A percentile compares a stretch with the other conserved stretches of the same genome.
phyloP scores from a whole-genome alignment of 345 rosid genomes.

The Euphorbia tirucalli region DNA sequence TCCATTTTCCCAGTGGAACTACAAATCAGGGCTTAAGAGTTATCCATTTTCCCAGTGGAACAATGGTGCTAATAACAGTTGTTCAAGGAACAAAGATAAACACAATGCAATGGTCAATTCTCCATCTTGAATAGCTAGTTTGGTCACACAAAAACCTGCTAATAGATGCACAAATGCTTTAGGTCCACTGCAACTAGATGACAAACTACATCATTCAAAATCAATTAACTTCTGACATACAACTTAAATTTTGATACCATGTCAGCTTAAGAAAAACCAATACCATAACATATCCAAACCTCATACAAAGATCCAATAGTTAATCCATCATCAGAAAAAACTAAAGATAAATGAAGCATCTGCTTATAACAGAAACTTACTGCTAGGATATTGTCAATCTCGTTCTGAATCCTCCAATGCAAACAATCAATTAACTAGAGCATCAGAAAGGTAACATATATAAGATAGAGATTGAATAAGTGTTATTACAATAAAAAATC shows the following conservation, averaged over 20 bases:
- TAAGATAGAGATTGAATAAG: constrained; percentile 16
- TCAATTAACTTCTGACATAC: background rate
- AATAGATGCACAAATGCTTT: background rate
- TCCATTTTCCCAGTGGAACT: too few relatives aligned
- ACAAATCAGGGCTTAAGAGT: too few relatives aligned
- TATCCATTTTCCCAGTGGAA: background rate
- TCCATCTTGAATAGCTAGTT: constrained; percentile 1
- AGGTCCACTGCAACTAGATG: too few relatives aligned
- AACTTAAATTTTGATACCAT: background rate
- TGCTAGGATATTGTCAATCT: constrained; percentile 67
- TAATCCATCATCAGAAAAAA: background rate
- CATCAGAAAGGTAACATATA: constrained; percentile 15
- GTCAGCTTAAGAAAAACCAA: background rate
- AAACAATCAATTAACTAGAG: constrained; percentile 81
- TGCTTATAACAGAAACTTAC: constrained; percentile 41
- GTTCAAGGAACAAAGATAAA: background rate
- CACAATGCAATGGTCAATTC: background rate
- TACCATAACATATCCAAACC: background rate
- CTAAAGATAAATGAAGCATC: background rate
- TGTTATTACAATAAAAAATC: background rate
- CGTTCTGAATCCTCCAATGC: constrained; percentile 84
- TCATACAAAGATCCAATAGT: background rate
- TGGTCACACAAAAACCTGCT: background rate
- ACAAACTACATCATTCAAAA: background rate
- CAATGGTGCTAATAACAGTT: background rate